These are phyloP conservation scores for Panus rudis DNA, from an alignment of 768 basidiomycete species.

Conservation along the genomic window DNA sequence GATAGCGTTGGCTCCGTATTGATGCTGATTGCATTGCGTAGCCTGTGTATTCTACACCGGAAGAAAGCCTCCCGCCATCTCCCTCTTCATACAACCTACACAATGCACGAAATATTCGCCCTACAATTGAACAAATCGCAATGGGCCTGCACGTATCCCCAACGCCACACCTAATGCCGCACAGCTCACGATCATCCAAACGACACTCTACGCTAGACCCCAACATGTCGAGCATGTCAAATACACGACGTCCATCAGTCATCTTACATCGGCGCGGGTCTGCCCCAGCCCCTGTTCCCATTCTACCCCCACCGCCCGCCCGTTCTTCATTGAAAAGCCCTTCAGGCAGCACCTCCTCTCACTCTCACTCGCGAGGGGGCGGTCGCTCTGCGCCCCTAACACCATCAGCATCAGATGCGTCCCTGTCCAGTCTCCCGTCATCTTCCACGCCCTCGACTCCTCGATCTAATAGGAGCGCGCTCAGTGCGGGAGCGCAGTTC, in stretches of 20 bases:
- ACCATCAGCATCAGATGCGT: constrained; percentile 31
- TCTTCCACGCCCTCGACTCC: constrained; percentile 27
- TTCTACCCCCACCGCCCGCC: constrained; percentile 40
- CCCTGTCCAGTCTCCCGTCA: constrained; percentile 41
- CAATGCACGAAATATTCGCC: constrained; percentile 33
- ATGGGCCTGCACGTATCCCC: constrained; percentile 77
- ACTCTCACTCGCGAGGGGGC: constrained; percentile 30
- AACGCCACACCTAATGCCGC: constrained; percentile 60
- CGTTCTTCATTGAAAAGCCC: constrained; percentile 69
- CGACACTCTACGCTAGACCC: constrained; percentile 2
- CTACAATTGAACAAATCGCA: constrained; percentile 69
- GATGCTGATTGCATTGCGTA: not conserved
- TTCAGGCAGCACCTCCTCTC: constrained; percentile 26
- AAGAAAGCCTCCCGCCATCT: constrained; percentile 16
- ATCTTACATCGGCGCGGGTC: too few relatives aligned
- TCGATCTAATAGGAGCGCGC: constrained; percentile 16
- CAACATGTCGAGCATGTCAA: not conserved
- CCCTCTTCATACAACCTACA: constrained; percentile 28
- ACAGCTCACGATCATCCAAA: constrained; percentile 4
- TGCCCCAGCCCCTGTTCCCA: too few relatives aligned
- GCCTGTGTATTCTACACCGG: constrained; percentile 21
- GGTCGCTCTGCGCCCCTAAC: constrained; percentile 12
- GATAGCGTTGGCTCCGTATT: not conserved
- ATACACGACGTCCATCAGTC: too few relatives aligned
- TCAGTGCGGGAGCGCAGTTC: constrained; percentile 12